These are phyloP conservation scores for Dipteronia sinensis DNA, from an alignment of 345 rosid genomes.

Conservation along the genomic window DNA sequence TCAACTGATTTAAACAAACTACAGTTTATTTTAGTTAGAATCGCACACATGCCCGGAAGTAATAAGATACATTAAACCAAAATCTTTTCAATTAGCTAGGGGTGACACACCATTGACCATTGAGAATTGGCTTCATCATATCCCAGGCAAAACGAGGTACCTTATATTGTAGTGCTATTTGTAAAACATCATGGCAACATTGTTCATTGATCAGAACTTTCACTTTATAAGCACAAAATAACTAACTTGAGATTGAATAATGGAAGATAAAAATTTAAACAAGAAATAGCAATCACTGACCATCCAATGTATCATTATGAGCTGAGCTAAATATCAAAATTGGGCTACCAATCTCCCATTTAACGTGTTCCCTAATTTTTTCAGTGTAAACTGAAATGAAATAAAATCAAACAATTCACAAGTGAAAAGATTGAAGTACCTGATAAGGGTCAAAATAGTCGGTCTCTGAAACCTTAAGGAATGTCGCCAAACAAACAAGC, in stretches of 20 bases:
- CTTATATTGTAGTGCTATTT: no score
- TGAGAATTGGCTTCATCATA: not conserved
- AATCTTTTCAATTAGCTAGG: not conserved
- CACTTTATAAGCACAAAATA: not conserved
- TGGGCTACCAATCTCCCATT: not conserved
- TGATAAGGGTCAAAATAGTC: slow-evolving; percentile 90
- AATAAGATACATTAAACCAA: not conserved
- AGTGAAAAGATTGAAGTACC: slow-evolving; percentile 42
- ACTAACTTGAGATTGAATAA: not conserved
- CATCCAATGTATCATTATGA: not conserved
- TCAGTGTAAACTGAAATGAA: slow-evolving; percentile 5
- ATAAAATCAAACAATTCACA: not conserved
- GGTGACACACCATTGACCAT: not conserved
- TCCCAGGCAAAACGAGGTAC: not conserved
- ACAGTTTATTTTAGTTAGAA: not conserved
- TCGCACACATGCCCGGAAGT: not conserved
- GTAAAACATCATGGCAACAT: not conserved
- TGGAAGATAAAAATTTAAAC: not conserved
- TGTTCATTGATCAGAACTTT: not conserved
- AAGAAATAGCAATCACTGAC: not conserved
- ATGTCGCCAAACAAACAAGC: slow-evolving; percentile 97
- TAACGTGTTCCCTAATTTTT: not conserved
- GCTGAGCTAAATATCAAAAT: not conserved
- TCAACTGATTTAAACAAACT: not conserved
- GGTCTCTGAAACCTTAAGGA: slow-evolving; percentile 86